These are phyloP conservation scores for Vitellaria paradoxa DNA, from an alignment of 179 eudicot genomes.

Conservation along the genomic window DNA sequence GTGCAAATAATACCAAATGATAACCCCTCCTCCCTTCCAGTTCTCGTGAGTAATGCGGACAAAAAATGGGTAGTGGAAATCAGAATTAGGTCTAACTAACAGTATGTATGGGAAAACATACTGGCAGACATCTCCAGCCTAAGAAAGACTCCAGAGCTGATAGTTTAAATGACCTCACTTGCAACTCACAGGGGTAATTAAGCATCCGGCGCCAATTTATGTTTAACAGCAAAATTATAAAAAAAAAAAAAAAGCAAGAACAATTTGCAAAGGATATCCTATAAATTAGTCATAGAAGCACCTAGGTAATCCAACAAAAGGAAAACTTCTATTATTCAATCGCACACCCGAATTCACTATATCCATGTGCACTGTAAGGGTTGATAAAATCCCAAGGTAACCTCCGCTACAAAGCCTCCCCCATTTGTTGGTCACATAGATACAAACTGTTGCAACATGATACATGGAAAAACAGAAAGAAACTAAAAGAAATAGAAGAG, in stretches of 20 bases:
- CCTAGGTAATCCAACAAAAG: neutral
- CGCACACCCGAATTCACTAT: neutral
- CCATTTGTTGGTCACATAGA: neutral
- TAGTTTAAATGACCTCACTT: neutral
- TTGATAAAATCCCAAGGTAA: neutral
- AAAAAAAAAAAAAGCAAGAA: neutral
- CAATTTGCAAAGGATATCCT: neutral
- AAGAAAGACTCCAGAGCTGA: neutral
- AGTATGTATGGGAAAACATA: neutral
- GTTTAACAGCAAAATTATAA: neutral
- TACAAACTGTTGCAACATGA: too few relatives aligned
- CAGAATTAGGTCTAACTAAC: neutral
- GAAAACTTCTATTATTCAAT: neutral
- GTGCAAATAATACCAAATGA: conserved; percentile 4
- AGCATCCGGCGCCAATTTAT: neutral
- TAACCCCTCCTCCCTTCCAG: neutral
- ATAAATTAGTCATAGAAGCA: neutral
- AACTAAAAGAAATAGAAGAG: conserved; percentile 11
- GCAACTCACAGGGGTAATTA: too few relatives aligned
- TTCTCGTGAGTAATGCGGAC: neutral
- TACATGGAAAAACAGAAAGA: neutral
- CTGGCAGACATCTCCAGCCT: neutral
- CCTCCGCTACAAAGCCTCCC: neutral
- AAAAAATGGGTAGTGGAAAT: neutral
- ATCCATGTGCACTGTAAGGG: too few relatives aligned